Conservation (phyloP, 2,329 filamentous ascomycete species). For the Rhynchosporium graminicola region DNA sequence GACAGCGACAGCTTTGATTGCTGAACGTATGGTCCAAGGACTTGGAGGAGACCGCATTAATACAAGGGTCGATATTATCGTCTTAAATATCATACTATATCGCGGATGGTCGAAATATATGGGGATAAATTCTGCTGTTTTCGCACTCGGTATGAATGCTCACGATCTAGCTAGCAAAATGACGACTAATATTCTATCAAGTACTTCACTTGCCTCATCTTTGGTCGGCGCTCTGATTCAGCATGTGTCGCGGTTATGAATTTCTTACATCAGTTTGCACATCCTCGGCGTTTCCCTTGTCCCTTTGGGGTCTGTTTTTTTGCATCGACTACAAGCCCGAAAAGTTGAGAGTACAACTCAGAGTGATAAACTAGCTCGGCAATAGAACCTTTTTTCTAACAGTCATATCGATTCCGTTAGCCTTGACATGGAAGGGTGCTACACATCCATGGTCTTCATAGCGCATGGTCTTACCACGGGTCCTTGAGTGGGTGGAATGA, state of each 20-base stretch:
- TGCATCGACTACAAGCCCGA: constrained; percentile 18
- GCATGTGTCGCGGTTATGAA: constrained; percentile 43
- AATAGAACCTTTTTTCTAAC: constrained; percentile 58
- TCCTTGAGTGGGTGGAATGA: constrained; percentile 53
- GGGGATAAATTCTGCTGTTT: constrained; percentile 43
- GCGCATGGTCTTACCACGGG: constrained; percentile 59
- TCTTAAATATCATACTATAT: constrained; percentile 53
- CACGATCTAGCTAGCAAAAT: constrained; percentile 38
- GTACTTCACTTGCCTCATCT: constrained; percentile 35
- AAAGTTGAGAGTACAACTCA: constrained; percentile 37
- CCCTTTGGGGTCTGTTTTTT: constrained; percentile 19
- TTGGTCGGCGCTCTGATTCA: constrained; percentile 46
- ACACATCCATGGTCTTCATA: constrained; percentile 63
- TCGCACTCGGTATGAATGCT: constrained; percentile 46
- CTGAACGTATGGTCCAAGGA: constrained; percentile 54
- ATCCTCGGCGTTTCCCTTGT: constrained; percentile 21
- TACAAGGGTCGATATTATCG: constrained; percentile 50
- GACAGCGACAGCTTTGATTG: constrained; percentile 50
- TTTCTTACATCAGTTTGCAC: constrained; percentile 27
- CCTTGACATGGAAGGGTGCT: constrained; percentile 62
- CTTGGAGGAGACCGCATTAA: constrained; percentile 50
- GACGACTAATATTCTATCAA: constrained; percentile 16
- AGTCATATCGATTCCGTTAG: constrained; percentile 56
- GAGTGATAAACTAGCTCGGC: constrained; percentile 64
- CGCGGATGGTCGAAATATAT: constrained; percentile 48